Base-by-base conservation (phyloP, 2,329 filamentous ascomycete genomes). In the Paradendryphiella salina region DNA sequence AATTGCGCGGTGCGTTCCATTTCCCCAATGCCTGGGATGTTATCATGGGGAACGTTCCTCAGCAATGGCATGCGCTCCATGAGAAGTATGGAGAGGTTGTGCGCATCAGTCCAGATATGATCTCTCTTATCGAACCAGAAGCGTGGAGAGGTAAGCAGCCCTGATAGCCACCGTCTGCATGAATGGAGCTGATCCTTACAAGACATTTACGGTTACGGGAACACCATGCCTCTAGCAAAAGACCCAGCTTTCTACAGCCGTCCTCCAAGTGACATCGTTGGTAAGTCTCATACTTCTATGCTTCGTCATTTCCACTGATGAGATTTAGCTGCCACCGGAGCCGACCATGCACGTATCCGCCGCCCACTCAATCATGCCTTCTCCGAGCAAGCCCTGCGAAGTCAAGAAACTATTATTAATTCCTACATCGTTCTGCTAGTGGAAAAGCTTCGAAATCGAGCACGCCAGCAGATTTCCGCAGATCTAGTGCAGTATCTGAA, bases 401-500 rank as follows among this genome's bases (percentile, higher is more conserved):
- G 33, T 9, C 61, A 64, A 47, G 61, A 64, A 50, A 44, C 49
- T 5, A 54, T 58, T 21, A 56, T 64, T 18, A 52, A 52, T 15
- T 56, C 49, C 4, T 60, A 64, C 52, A 55, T 61, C 5, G 44
- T 31, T 2, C 43, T 59, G 5, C 14, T 60, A 31, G 48, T 62
- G 10, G 15, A 45, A 9, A 56, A 60, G 33, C 42, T 61, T 9
- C 47, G 46, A 7, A 46, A 48, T 17, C 49, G 49, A 21, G 51
- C 49, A 29, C 17, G 15, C 4, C 11, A 38, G n/a, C 29, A 51
- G 7, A 38, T 21, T 2, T 29, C 52, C 3, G 41, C 61, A 5
- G 56, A 65, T 26, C 46, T 61, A 8, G 50, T 52, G 28, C 42
- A 46, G 8, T 63, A 51, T 41, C n/a, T 63, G 32, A 60, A 65